Percentiles rank a stretch among this genome's conserved stretches.
Conservation (phyloP, 441 rosid genomes). For the Pelargonium myrrhifolium region DNA sequence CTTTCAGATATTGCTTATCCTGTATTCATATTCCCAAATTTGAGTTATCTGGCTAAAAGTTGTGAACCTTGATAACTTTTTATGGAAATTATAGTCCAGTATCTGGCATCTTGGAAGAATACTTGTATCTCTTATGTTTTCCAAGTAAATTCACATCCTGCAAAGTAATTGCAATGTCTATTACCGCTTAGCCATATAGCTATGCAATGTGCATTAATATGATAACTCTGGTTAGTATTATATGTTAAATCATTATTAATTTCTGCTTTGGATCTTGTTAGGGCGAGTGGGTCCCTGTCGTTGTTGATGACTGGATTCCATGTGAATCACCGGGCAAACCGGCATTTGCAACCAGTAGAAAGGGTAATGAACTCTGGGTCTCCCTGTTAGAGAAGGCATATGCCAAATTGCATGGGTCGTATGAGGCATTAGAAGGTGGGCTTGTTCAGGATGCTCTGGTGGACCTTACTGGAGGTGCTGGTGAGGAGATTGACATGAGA, state of each 20-base stretch:
- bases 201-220: not conserved
- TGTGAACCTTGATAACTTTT: not conserved
- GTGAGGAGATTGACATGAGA: constrained; percentile 99
- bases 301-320: constrained; percentile 99
- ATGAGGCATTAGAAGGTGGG: constrained; percentile 98
- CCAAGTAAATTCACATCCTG: not conserved
- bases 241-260: not conserved
- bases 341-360: constrained; percentile 97
- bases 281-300: constrained; percentile 99
- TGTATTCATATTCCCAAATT: too few species aligned
- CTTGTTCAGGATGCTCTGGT: constrained; percentile 99
- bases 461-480: constrained; percentile 99
- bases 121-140: not conserved
- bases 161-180: not conserved
- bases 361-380: constrained; percentile 94
- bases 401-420: constrained; percentile 98
- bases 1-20: too few species aligned
- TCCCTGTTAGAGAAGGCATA: constrained; percentile 97
- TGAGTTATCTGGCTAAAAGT: not conserved
- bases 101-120: not conserved
- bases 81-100: not conserved
- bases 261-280: constrained; percentile 27
- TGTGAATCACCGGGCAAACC: constrained; percentile 96
- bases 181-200: not conserved
- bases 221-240: not conserved